Base-by-base conservation (phyloP, 495 filamentous ascomycete genomes). In the Xylaria castorea region DNA sequence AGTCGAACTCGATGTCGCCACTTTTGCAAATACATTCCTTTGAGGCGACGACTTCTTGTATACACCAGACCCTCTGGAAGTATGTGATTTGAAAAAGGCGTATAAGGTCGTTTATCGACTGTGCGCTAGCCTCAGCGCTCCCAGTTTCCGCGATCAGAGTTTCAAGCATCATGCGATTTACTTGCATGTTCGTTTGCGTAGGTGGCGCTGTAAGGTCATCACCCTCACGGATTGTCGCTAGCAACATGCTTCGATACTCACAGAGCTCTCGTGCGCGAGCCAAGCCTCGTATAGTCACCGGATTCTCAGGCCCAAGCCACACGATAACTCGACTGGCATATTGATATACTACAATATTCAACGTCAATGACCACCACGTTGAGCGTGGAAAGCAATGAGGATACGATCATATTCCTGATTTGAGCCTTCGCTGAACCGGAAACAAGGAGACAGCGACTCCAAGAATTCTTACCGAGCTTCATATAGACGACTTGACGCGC, bases 31-130 rank as follows among this genome's bases (percentile, higher is more conserved):
- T 73, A 32, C 72, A 74, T 4, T 51, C 20, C 65, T 42, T 70
- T 1, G 72, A 73, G 7, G 57, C 69, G 18, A 74, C 68, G 20
- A 74, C 68, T 40, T 73, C 72, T 72, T 74, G 69, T 32, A 74
- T 64, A 63, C 72, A 74, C 72, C 72, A 74, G 20, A 74, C 61
- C 3, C 72, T 71, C 30, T 50, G 25, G 44, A 74, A 72, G 36
- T 73, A 74, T 3, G 46, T 66, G 6, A 44, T 66, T 14, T 72
- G 63, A 27, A 72, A 46, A 34, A 72, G 70, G 42, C 34, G 50
- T 58, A 66, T 11, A 27, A 72, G 58, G 40, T 69, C 53, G 30
- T 65, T 9, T 1, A 65, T 18, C 25, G 62, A 65, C 20, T 46
- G 62, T 44, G 38, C 16, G 40, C 38, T 25, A 20, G 62, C 22